These are phyloP conservation scores for Castanea mollissima DNA, from an alignment of 306 rosid species.

Conservation along the genomic window DNA sequence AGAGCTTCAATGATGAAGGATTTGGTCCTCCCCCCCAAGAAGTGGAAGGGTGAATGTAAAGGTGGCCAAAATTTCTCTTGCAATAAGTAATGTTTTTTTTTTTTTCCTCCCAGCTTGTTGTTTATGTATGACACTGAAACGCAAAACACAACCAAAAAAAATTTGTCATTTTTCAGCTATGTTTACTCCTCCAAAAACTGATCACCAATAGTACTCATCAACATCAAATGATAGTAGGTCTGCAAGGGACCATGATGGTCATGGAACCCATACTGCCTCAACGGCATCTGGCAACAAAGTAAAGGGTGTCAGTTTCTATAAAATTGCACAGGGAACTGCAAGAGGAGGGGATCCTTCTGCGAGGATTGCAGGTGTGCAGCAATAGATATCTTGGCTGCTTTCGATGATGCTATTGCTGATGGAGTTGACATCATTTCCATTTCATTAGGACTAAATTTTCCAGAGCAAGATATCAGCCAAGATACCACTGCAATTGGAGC, in stretches of 20 bases:
- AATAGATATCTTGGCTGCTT: constrained; percentile 19
- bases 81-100: constrained; percentile 15
- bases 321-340: constrained; percentile 10
- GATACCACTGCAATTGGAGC: constrained; percentile 41
- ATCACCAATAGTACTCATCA: constrained; percentile 24
- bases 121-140: too few species aligned
- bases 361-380: constrained; percentile 7
- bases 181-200: constrained; percentile 56
- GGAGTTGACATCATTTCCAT: constrained; percentile 35
- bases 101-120: too few species aligned
- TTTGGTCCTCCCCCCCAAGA: constrained; percentile 15
- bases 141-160: too few species aligned
- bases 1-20: constrained; percentile 23
- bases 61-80: constrained; percentile 19
- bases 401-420: constrained; percentile 50
- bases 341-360: constrained; percentile 28
- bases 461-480: accelerated
- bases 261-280: constrained; percentile 26
- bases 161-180: not conserved
- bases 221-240: not conserved
- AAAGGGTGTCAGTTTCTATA: not conserved
- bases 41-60: constrained; percentile 27
- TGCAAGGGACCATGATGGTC: constrained; percentile 17
- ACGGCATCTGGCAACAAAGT: constrained; percentile 20
- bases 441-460: not conserved